Conservation (phyloP, 768 basidiomycete genomes). For the Suillus clintonianus region DNA sequence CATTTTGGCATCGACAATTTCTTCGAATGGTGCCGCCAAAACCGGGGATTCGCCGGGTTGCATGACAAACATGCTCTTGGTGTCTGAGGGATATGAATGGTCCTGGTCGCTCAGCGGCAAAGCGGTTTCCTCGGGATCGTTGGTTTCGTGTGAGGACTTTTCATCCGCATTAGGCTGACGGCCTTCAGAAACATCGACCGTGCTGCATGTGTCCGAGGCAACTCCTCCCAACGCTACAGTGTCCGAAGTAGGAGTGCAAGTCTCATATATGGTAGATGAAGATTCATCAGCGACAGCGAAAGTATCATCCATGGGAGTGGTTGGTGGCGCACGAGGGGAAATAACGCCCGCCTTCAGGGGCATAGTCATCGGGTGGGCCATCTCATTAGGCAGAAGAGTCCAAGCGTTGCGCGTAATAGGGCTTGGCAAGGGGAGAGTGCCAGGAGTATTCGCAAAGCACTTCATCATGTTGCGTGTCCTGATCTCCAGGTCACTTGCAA, state of each 20-base stretch:
- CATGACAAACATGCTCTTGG: slow-evolving; percentile 5
- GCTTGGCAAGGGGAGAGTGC: slow-evolving; percentile 19
- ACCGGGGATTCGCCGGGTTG: not conserved
- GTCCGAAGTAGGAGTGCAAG: slow-evolving; percentile 3
- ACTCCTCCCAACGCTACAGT: slow-evolving; percentile 1
- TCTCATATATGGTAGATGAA: slow-evolving; percentile 1
- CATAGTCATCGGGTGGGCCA: slow-evolving; percentile 9
- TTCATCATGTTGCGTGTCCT: slow-evolving; percentile 17
- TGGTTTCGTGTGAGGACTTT: slow-evolving; percentile 1
- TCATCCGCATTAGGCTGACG: not conserved
- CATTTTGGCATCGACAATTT: slow-evolving; percentile 6
- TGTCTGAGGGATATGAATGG: slow-evolving; percentile 7
- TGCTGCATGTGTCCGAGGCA: not conserved
- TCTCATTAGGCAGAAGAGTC: slow-evolving; percentile 28
- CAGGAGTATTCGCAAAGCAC: slow-evolving; percentile 12
- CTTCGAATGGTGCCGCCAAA: slow-evolving; percentile 12
- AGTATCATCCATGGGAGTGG: slow-evolving; percentile 14
- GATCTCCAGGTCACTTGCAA: slow-evolving; percentile 14
- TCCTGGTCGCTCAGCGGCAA: not conserved
- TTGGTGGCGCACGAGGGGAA: slow-evolving; percentile 18
- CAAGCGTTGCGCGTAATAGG: slow-evolving; percentile 20
- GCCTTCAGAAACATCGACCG: not conserved
- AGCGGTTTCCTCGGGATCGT: not conserved
- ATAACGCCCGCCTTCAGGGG: slow-evolving; percentile 2
- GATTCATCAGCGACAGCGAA: slow-evolving; percentile 7